These are phyloP conservation scores for Aspergillus fijiensis DNA, from an alignment of 2,329 filamentous ascomycete genomes.

Conservation along the genomic window DNA sequence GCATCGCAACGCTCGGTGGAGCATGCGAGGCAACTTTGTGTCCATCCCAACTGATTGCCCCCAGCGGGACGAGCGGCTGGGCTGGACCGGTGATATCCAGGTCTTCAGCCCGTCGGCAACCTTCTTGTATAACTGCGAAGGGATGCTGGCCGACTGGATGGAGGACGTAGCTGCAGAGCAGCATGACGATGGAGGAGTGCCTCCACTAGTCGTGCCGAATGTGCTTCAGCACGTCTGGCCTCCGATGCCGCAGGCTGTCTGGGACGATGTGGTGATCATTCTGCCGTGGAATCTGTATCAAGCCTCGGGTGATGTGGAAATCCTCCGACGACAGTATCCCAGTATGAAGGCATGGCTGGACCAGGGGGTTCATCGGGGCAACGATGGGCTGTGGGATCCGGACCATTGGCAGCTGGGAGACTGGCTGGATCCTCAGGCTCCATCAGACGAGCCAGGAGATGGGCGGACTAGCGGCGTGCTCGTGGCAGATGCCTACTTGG, in stretches of 20 bases:
- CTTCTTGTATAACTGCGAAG: conserved; percentile 55
- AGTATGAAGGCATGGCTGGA: conserved; percentile 42
- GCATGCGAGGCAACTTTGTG: conserved; percentile 60
- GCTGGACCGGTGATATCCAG: conserved; percentile 55
- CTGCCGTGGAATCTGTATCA: conserved; percentile 39
- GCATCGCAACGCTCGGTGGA: conserved; percentile 57
- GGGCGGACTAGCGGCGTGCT: conserved; percentile 34
- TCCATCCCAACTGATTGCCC: conserved; percentile 60
- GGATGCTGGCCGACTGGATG: conserved; percentile 53
- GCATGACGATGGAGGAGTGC: conserved; percentile 23
- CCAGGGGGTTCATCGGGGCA: conserved; percentile 31
- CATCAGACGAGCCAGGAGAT: conserved; percentile 34
- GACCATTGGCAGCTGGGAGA: conserved; percentile 40
- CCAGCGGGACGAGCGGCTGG: conserved; percentile 55
- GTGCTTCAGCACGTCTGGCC: conserved; percentile 17
- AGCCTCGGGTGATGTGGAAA: conserved; percentile 33
- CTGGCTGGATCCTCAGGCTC: conserved; percentile 45
- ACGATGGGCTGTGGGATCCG: conserved; percentile 37
- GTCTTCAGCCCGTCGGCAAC: conserved; percentile 53
- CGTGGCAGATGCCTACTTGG: conserved; percentile 42
- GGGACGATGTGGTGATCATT: conserved; percentile 42
- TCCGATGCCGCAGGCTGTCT: conserved; percentile 33
- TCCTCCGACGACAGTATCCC: conserved; percentile 37
- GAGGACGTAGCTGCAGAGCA: conserved; percentile 47
- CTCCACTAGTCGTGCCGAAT: conserved; percentile 36